Evolutionary conservation across 768 basidiomycete genomes (phyloP), one percentile per base, ranked within the genome.

Genomic region (Favolaschia claudopus): DNA sequence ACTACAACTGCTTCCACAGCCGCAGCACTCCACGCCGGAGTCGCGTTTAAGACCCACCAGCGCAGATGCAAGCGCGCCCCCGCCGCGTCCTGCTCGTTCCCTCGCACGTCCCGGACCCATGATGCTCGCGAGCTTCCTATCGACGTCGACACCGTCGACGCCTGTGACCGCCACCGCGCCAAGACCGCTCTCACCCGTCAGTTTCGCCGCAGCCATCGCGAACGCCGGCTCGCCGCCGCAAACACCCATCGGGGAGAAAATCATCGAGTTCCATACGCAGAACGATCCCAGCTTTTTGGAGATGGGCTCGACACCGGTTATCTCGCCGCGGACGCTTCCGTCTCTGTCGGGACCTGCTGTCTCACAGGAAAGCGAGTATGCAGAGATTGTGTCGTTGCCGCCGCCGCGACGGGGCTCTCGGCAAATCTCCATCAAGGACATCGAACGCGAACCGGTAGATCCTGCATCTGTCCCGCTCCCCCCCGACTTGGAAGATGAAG

Each of bases 201-300:
- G 53, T n/a, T 43, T 64, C 33, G 40, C 57, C 20, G 45, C 60
- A 33, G 28, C 24, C 55, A 50, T 14, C 48, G 48, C 55, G 27
- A 57, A 24, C 67, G 44, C 52, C 66, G n/a, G n/a, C 54, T 58
- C 77, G 28, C 68, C 76, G 22, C 80, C 80, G 13, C 56, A 71
- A 6, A 82, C 83, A n/a, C 85, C 85, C n/a, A 85, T 89, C 22
- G 86, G 85, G 10, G 88, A 87, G 66, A 89, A 83, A 45, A 90
- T 89, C 59, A 80, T 79, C 15, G 56, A 69, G 25, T 73, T 76
- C 56, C 75, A 74, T 50, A 55, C 58, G 46, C 58, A 60, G 51
- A 81, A 86, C 42, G 84, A 90, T 60, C 80, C 84, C 27, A 85
- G 83, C 67, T 91, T 91, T 67, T 75, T 91, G 25, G 80, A 84